Evolutionary conservation across 306 rosid species (phyloP).

Genomic region (Morella rubra): DNA sequence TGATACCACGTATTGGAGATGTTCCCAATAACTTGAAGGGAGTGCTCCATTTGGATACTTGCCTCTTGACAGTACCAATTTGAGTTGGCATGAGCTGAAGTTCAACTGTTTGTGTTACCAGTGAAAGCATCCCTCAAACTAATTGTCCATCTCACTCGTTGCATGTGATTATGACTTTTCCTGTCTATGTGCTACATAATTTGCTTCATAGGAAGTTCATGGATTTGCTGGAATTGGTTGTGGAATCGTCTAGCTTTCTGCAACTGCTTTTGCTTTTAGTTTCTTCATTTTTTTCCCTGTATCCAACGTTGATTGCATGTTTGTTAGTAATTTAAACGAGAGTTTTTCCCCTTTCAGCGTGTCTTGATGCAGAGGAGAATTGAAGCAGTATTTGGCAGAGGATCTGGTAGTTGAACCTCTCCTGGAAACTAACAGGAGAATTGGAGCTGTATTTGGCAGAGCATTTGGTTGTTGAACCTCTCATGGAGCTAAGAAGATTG

Average conservation of each 20-base stretch:
- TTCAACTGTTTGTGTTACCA: not conserved
- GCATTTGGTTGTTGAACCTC: not conserved
- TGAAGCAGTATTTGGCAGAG: conserved; percentile 10
- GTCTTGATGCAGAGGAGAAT: not conserved
- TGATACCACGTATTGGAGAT: not conserved
- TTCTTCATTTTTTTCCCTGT: not conserved
- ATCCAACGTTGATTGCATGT: not conserved
- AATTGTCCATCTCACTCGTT: not conserved
- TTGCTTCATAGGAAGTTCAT: not conserved
- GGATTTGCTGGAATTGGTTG: not conserved
- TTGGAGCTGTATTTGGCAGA: conserved; percentile 6
- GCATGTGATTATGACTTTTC: not conserved
- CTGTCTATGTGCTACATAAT: not conserved
- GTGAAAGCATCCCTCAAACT: not conserved
- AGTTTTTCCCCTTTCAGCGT: conserved; percentile 12
- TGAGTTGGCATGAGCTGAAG: not conserved
- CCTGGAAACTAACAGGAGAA: not conserved
- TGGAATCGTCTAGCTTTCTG: not conserved
- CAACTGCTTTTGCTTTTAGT: not conserved
- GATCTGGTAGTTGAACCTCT: not conserved
- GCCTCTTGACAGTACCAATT: not conserved
- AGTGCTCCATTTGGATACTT: not conserved
- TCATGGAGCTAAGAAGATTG: not conserved
- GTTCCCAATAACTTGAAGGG: not conserved
- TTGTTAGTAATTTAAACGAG: not conserved